Evolutionary conservation across 306 rosid species (phyloP).

Genomic region (Fragaria vesca): DNA sequence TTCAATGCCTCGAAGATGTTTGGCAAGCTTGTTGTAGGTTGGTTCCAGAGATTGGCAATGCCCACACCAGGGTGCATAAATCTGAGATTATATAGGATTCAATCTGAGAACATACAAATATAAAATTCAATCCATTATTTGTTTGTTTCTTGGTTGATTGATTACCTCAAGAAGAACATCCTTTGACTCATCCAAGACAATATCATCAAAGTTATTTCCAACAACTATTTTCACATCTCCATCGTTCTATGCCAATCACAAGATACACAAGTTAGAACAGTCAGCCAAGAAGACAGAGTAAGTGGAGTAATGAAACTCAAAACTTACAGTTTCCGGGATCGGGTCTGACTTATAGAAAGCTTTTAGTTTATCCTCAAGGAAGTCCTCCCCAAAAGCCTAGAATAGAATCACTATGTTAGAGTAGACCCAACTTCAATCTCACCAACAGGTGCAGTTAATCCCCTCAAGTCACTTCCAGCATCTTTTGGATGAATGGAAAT

Average conservation of each 20-base stretch:
- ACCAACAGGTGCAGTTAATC: neutral
- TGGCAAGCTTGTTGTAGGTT: slow-evolving; percentile 86
- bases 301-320: slow-evolving; percentile 18
- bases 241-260: slow-evolving; percentile 56
- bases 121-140: neutral
- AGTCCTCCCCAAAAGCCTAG: slow-evolving; percentile 81
- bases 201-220: slow-evolving; percentile 84
- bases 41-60: slow-evolving; percentile 97
- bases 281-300: slow-evolving; percentile 16
- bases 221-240: slow-evolving; percentile 90
- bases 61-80: slow-evolving; percentile 99
- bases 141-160: neutral
- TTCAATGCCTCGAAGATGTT: slow-evolving; percentile 70
- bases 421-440: slow-evolving; percentile 12
- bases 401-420: slow-evolving; percentile 17
- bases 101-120: slow-evolving; percentile 23
- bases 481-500: neutral
- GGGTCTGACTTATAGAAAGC: slow-evolving; percentile 92
- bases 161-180: slow-evolving; percentile 97
- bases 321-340: slow-evolving; percentile 80
- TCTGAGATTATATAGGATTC: slow-evolving; percentile 41
- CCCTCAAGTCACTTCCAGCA: neutral
- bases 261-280: slow-evolving; percentile 21
- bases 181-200: slow-evolving; percentile 96
- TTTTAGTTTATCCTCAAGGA: slow-evolving; percentile 90